Evolutionary conservation across 768 basidiomycete species (phyloP).

Genomic region (Suillus variegatus): DNA sequence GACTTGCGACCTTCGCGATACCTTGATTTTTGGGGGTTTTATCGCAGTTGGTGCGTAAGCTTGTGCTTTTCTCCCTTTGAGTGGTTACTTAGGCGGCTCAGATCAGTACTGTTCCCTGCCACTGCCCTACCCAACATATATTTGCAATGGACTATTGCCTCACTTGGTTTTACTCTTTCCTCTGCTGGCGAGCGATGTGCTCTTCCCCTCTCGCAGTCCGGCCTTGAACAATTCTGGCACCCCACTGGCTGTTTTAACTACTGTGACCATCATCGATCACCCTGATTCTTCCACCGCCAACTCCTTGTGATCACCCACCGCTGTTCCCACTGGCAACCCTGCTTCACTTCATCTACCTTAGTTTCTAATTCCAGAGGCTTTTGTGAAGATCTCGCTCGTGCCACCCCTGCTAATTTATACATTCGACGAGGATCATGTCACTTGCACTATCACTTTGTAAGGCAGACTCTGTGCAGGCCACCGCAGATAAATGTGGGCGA

Average conservation of each 20-base stretch:
- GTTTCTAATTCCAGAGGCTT: not conserved
- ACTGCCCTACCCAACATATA: too few relatives aligned
- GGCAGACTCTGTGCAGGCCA: not conserved
- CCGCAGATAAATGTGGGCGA: not conserved
- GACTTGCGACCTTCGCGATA: constrained; percentile 24
- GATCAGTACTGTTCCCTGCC: too few relatives aligned
- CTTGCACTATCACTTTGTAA: not conserved
- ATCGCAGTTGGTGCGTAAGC: constrained; percentile 34
- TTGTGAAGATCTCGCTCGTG: not conserved
- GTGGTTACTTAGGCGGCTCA: too few relatives aligned
- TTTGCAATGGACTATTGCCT: too few relatives aligned
- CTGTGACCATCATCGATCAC: not conserved
- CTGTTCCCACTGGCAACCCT: not conserved
- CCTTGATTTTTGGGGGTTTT: constrained; percentile 27
- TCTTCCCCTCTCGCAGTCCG: not conserved
- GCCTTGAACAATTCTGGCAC: not conserved
- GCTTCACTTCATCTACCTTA: not conserved
- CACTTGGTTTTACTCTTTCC: not conserved
- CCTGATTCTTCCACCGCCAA: not conserved
- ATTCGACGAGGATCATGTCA: not conserved
- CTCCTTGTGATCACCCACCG: not conserved
- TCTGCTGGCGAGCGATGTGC: not conserved
- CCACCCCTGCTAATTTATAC: not conserved
- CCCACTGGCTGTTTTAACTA: not conserved
- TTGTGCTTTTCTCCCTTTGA: not conserved